Percentiles rank a stretch among this genome's conserved stretches.
Conservation (phyloP, 805 yeast genomes). For the Maudiozyma barnettii region DNA sequence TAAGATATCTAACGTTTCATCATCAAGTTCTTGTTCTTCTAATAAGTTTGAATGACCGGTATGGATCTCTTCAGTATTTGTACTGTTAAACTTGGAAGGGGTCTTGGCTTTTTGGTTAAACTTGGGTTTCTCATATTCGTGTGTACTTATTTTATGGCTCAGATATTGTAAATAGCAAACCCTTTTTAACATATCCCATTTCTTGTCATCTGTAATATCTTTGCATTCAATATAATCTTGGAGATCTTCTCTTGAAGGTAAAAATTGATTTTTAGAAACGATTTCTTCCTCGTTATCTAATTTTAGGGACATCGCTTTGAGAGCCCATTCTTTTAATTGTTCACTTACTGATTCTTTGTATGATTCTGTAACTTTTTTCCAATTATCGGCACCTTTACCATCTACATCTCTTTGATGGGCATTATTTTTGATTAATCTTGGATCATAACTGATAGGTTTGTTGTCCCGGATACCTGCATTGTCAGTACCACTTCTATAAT, state of each 20-base stretch:
- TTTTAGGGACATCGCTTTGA: conserved; percentile 31
- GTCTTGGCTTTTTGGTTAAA: conserved; percentile 2
- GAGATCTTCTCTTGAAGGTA: conserved; percentile 53
- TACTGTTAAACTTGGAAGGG: background rate
- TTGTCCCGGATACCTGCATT: conserved; percentile 77
- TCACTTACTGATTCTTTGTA: conserved; percentile 46
- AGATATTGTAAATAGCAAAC: conserved; percentile 61
- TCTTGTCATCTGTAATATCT: conserved; percentile 41
- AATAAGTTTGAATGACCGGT: conserved; percentile 9
- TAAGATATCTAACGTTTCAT: conserved; percentile 22
- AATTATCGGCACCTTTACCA: conserved; percentile 67
- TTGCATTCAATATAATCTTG: conserved; percentile 43
- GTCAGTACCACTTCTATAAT: conserved; percentile 81
- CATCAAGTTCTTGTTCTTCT: conserved; percentile 23
- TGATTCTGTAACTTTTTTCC: conserved; percentile 38
- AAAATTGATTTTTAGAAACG: conserved; percentile 24
- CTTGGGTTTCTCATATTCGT: conserved; percentile 9
- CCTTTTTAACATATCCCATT: conserved; percentile 65
- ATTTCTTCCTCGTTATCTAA: conserved; percentile 25
- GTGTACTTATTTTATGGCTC: conserved; percentile 40
- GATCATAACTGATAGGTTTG: conserved; percentile 72
- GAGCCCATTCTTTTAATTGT: conserved; percentile 49
- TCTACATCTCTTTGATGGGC: conserved; percentile 62
- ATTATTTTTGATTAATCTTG: conserved; percentile 63
- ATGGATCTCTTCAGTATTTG: conserved; percentile 4